These are phyloP conservation scores for Teunomyces aglyptinius DNA, from an alignment of 805 yeast species.

Conservation along the genomic window DNA sequence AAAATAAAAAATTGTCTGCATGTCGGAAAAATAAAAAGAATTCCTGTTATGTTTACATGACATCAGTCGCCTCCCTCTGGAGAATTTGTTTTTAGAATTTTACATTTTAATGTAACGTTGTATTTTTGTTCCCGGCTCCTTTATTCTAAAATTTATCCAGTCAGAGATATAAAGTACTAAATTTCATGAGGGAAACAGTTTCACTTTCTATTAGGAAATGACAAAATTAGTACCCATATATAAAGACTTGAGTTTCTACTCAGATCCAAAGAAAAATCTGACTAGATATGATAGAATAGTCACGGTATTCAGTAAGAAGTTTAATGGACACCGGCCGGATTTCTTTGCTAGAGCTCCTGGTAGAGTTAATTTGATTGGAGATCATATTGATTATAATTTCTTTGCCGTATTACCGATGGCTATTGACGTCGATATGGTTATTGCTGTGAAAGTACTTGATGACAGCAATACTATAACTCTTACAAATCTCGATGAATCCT, in stretches of 20 bases:
- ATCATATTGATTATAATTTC: conserved; percentile 68
- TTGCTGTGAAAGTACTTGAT: conserved; percentile 39
- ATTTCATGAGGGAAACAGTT: not conserved
- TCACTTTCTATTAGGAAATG: not conserved
- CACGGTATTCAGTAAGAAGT: conserved; percentile 21
- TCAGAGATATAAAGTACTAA: not conserved
- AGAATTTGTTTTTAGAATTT: no score
- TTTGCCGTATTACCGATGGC: conserved; percentile 75
- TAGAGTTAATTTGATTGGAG: conserved; percentile 71
- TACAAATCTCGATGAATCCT: conserved; percentile 33
- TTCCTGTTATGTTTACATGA: no score
- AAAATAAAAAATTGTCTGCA: not conserved
- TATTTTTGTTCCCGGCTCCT: not conserved
- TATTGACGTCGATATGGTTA: conserved; percentile 58
- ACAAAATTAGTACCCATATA: conserved; percentile 31
- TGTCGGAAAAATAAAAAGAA: not conserved
- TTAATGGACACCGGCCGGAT: conserved; percentile 31
- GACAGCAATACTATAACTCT: conserved; percentile 24
- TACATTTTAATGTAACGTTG: conserved; percentile 5
- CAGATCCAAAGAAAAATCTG: conserved; percentile 24
- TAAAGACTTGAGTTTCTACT: conserved; percentile 33
- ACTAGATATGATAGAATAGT: conserved; percentile 26
- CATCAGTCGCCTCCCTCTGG: no score
- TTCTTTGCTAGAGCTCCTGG: conserved; percentile 70
- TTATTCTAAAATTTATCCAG: not conserved